Evolutionary conservation across 306 rosid species (phyloP).

Genomic region (Cicer judaicum): DNA sequence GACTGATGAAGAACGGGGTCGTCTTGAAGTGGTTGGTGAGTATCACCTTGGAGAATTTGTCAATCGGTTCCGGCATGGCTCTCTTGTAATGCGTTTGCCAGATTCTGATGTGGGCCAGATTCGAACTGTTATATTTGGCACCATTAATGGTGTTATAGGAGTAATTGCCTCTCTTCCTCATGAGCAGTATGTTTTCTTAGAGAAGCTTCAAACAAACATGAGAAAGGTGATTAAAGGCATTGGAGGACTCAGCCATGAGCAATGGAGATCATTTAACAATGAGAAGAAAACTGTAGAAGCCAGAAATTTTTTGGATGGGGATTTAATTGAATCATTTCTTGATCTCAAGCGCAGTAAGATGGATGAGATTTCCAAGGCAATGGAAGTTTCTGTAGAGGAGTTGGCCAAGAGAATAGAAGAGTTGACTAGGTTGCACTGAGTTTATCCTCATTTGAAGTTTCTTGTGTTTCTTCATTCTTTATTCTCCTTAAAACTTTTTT

Average conservation of each 20-base stretch:
- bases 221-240: conserved; percentile 95
- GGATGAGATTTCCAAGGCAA: conserved; percentile 82
- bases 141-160: conserved; percentile 95
- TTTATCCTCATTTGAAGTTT: conserved; percentile 1
- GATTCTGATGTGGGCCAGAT: conserved; percentile 97
- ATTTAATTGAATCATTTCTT: conserved; percentile 93
- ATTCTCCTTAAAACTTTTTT: not conserved
- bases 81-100: conserved; percentile 91
- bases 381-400: conserved; percentile 89
- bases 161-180: conserved; percentile 95
- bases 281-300: conserved; percentile 91
- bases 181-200: conserved; percentile 83
- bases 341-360: conserved; percentile 85
- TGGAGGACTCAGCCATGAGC: conserved; percentile 97
- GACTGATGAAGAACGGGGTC: conserved; percentile 89
- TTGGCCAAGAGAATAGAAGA: conserved; percentile 95
- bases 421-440: conserved; percentile 89
- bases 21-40: conserved; percentile 91
- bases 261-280: conserved; percentile 93
- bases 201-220: conserved; percentile 88
- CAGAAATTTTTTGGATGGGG: conserved; percentile 88
- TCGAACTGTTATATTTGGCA: conserved; percentile 89
- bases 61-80: conserved; percentile 84
- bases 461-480: conserved; percentile 35
- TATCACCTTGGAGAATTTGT: conserved; percentile 92